Conservation (phyloP, 148 eudicot genomes). For the Rhododendron kiyosumense region DNA sequence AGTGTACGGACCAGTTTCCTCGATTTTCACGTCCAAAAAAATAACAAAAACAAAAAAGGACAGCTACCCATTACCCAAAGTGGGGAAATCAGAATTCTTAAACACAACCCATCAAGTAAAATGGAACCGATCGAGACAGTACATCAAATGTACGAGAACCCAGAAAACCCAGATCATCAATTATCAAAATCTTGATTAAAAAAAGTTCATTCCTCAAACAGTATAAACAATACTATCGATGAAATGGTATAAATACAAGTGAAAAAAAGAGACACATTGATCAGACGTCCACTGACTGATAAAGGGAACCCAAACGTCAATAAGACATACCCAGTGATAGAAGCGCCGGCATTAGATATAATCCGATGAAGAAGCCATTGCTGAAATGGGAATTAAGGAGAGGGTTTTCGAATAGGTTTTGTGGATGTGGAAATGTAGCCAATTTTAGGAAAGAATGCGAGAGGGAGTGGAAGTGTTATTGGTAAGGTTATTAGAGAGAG, state of each 20-base stretch:
- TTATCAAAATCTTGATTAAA: background rate
- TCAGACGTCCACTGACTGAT: background rate
- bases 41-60: background rate
- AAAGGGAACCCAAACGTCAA: background rate
- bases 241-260: background rate
- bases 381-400: background rate
- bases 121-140: background rate
- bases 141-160: constrained; percentile 3
- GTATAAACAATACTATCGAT: background rate
- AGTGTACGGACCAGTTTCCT: constrained; percentile 8
- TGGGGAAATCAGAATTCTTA: background rate
- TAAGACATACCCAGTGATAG: constrained; percentile 13
- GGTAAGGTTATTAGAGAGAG: constrained; percentile 3
- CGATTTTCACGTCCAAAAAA: constrained; percentile 13
- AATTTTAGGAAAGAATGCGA: background rate
- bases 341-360: constrained; percentile 5
- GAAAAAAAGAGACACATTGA: background rate
- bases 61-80: background rate
- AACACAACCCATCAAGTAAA: background rate
- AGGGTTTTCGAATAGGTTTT: background rate
- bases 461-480: constrained; percentile 6
- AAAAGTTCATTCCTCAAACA: background rate
- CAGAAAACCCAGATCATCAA: constrained; percentile 12
- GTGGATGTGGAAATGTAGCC: background rate
- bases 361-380: background rate